Evolutionary conservation across 2,329 filamentous ascomycete genomes (phyloP).

Genomic region (Aspergillus phoenicis): DNA sequence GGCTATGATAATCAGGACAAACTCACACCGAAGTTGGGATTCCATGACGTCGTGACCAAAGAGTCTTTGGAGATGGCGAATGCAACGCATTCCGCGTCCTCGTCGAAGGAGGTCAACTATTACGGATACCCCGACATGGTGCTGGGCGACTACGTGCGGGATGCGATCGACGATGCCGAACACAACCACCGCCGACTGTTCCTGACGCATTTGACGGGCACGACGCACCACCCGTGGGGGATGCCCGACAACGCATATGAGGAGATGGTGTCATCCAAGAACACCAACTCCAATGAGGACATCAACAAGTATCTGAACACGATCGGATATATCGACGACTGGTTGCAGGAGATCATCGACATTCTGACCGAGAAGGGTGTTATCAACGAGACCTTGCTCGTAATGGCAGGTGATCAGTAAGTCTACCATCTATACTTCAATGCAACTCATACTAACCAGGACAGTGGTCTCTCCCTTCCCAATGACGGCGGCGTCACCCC

Average conservation of each 20-base stretch:
- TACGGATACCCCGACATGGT: constrained; percentile 38
- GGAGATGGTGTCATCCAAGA: constrained; percentile 24
- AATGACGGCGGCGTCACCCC: constrained; percentile 38
- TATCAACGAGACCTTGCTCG: constrained; percentile 36
- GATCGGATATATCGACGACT: constrained; percentile 35
- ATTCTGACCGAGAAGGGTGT: constrained; percentile 36
- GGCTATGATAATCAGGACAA: constrained; percentile 34
- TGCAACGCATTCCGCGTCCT: constrained; percentile 32
- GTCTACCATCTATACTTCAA: neutral
- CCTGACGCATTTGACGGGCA: constrained; percentile 37
- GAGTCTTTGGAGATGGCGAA: constrained; percentile 27
- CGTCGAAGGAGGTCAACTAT: constrained; percentile 33
- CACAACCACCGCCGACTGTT: constrained; percentile 35
- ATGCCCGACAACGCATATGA: constrained; percentile 31
- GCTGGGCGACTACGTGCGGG: constrained; percentile 35
- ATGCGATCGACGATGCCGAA: constrained; percentile 37
- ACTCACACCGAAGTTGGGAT: constrained; percentile 33
- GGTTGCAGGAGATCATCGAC: constrained; percentile 35
- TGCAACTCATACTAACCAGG: constrained; percentile 1
- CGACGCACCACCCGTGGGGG: constrained; percentile 38
- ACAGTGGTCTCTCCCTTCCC: constrained; percentile 37
- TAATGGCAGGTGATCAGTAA: constrained; percentile 40
- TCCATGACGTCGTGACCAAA: constrained; percentile 30
- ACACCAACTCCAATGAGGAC: constrained; percentile 22
- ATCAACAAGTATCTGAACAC: constrained; percentile 36